Conservation (phyloP, 2,329 filamentous ascomycete genomes). For the Neonectria ditissima region DNA sequence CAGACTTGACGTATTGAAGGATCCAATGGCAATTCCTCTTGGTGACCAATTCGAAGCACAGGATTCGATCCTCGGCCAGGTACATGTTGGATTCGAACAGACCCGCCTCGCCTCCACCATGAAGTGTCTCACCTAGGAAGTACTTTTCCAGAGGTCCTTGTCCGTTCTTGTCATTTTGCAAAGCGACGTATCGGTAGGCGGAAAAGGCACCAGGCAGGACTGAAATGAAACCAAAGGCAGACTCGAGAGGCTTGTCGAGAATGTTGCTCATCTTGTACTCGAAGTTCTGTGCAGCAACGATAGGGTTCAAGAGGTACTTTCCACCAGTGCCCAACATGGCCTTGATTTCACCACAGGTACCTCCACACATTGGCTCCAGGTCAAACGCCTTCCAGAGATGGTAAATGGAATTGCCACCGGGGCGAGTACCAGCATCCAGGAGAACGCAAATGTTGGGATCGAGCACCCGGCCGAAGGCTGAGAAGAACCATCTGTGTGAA, state of each 20-base stretch:
- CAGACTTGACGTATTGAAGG: constrained; percentile 97
- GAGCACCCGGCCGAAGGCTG: constrained; percentile 91
- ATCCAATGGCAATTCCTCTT: constrained; percentile 99
- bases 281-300: constrained; percentile 97
- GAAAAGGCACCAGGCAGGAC: constrained; percentile 97
- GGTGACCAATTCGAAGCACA: constrained; percentile 97
- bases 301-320: constrained; percentile 89
- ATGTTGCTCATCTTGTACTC: constrained; percentile 99
- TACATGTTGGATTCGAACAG: constrained; percentile 99
- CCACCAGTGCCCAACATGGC: constrained; percentile 90
- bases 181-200: constrained; percentile 93
- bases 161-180: constrained; percentile 97
- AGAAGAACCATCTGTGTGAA: constrained; percentile 99
- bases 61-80: constrained; percentile 96
- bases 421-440: constrained; percentile 94
- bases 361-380: constrained; percentile 95
- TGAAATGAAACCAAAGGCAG: constrained; percentile 96
- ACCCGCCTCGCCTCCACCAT: constrained; percentile 89
- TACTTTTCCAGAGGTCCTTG: constrained; percentile 96
- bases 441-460: constrained; percentile 98
- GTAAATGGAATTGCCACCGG: constrained; percentile 94
- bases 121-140: constrained; percentile 96
- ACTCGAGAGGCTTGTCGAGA: constrained; percentile 96
- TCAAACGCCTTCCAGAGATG: constrained; percentile 99
- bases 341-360: constrained; percentile 98